Evolutionary conservation across 306 rosid genomes (phyloP), one percentile per base, ranked within the genome.

Genomic region (Corylus avellana): DNA sequence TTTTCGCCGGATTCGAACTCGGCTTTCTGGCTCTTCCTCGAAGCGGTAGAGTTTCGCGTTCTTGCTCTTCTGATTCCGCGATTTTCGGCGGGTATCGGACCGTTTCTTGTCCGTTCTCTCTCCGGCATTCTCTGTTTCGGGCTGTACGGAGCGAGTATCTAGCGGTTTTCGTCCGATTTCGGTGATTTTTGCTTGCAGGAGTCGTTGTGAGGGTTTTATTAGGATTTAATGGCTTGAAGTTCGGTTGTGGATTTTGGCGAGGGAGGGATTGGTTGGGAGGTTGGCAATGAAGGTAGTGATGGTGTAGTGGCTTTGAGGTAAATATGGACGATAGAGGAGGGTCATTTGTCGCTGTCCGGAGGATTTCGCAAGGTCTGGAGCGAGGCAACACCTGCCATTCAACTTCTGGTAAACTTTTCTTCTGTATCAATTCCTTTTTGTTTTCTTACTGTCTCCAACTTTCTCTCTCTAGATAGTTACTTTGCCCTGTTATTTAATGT

Each of bases 261-360:
- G 72, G 18, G 53, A 18, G 84, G 77, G 50, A 42, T 54, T 78
- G 77, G 48, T 70, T 37, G n/a, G 44, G 71, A 46, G 9, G 58
- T 72, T 66, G 78, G 49, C 17, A 72, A 76, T 54, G 63, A n/a
- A 69, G 47, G 27, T 14, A 68, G 56, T 4, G 74, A 67, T 78
- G 77, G 59, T 50, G 80, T 73, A 76, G 81, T 49, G 67, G 67
- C 77, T 79, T 68, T 22, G 53, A 25, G 46, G 73, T 70, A 75
- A 71, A 79, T 17, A 95, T 95, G 98, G 96, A 92, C 77, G 98
- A 91, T 75, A 85, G 98, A 86, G 99, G 98, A 69, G 96, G 98
- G 59, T 95, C 99, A 16, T 95, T 95, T 81, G 98, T 95, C 57
- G 99, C 98, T 56, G 99, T 95, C 0, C 80, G 99, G 84, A 92